Conservation (phyloP, 106 monocot genomes). For the Dioscorea zingiberensis region DNA sequence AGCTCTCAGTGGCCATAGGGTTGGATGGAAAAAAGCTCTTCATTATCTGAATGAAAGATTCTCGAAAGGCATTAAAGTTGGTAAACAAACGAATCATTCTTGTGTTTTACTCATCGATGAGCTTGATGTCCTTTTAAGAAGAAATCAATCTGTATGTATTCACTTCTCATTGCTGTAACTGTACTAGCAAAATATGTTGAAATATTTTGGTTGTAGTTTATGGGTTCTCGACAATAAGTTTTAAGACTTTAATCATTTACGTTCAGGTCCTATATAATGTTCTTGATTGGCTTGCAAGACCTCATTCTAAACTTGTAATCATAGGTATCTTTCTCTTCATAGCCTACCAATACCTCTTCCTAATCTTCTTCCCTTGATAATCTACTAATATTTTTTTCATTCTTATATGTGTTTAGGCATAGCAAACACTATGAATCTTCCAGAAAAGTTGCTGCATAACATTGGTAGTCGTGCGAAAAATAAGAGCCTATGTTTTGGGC, state of each 20-base stretch:
- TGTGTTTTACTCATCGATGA: constrained; percentile 91
- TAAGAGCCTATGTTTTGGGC: constrained; percentile 86
- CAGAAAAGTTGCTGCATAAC: constrained; percentile 81
- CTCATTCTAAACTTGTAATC: constrained; percentile 67
- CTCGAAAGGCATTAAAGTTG: constrained; percentile 41
- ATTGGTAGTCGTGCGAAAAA: constrained; percentile 98
- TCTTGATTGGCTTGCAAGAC: constrained; percentile 95
- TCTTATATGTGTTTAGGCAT: constrained; percentile 45
- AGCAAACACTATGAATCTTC: constrained; percentile 98
- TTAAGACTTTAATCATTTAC: constrained; percentile 1
- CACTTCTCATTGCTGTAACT: background rate
- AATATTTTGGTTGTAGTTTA: too few species aligned
- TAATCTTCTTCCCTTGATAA: too few species aligned
- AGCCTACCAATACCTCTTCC: background rate
- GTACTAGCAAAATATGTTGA: background rate
- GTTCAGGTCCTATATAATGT: constrained; percentile 89
- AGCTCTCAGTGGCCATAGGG: constrained; percentile 73
- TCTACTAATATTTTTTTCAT: too few species aligned
- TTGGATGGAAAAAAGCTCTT: constrained; percentile 98
- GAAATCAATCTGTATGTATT: constrained; percentile 97
- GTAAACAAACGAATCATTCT: constrained; percentile 54
- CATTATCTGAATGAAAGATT: constrained; percentile 72
- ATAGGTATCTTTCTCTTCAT: constrained; percentile 43
- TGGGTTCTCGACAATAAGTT: background rate
- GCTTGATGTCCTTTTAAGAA: constrained; percentile 96